Conservation (phyloP, 345 rosid genomes). For the Boechera stricta region DNA sequence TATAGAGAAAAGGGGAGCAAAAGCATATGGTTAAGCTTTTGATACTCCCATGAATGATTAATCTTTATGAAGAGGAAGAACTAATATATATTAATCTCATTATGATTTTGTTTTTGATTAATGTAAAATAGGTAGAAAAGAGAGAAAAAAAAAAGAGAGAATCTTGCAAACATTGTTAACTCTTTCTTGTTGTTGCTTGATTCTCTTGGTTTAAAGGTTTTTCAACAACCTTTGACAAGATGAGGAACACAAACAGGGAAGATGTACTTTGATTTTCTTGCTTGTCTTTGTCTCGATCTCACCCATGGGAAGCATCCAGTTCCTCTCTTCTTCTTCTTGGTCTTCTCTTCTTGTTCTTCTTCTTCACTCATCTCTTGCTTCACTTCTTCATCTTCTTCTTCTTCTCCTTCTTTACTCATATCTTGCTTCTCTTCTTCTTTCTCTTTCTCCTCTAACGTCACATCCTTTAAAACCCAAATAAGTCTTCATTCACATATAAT, state of each 20-base stretch:
- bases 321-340: constrained; percentile 43
- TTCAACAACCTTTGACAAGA: constrained; percentile 48
- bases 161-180: constrained; percentile 15
- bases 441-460: constrained; percentile 45
- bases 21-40: constrained; percentile 31
- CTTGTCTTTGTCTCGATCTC: constrained; percentile 58
- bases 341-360: constrained; percentile 25
- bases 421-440: constrained; percentile 28
- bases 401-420: constrained; percentile 31
- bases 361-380: constrained; percentile 26
- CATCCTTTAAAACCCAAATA: constrained; percentile 41
- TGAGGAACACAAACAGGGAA: constrained; percentile 52
- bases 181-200: constrained; percentile 25
- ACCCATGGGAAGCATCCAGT: constrained; percentile 78
- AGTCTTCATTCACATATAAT: not conserved
- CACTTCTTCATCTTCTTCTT: constrained; percentile 22
- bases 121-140: constrained; percentile 5
- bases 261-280: constrained; percentile 50
- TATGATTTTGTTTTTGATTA: constrained; percentile 20
- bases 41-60: constrained; percentile 34
- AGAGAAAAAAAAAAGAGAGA: constrained; percentile 15
- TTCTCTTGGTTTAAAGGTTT: constrained; percentile 9
- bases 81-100: constrained; percentile 20
- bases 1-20: constrained; percentile 35
- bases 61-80: constrained; percentile 32